phyloP scores from a whole-genome alignment of 768 basidiomycete genomes.

The Tulasnella sp. region DNA sequence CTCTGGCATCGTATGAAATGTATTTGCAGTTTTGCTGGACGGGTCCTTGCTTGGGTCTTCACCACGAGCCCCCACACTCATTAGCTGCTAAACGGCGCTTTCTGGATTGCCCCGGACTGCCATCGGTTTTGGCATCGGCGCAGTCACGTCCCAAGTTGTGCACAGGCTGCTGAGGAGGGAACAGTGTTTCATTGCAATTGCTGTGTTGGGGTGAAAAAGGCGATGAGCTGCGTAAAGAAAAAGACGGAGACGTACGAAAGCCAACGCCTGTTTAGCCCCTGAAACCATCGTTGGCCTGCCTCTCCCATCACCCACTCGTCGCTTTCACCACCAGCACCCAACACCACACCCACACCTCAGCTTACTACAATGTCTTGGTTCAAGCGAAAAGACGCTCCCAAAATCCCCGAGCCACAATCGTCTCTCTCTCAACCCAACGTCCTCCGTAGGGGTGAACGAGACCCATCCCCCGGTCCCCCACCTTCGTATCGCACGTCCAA shows the following conservation, averaged over 20 bases:
- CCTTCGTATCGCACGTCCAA: conserved; percentile 39
- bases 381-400: conserved; percentile 54
- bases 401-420: conserved; percentile 56
- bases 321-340: not conserved
- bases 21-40: too few species aligned
- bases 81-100: too few species aligned
- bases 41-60: too few species aligned
- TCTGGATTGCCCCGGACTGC: too few species aligned
- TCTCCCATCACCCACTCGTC: not conserved
- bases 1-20: too few species aligned
- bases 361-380: conserved; percentile 50
- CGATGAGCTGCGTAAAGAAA: not conserved
- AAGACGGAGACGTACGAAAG: not conserved
- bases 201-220: not conserved
- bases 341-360: not conserved
- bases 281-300: not conserved
- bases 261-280: not conserved
- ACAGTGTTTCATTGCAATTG: not conserved
- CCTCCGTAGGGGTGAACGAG: conserved; percentile 30
- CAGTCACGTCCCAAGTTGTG: not conserved
- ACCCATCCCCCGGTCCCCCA: conserved; percentile 28
- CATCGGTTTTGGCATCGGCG: too few species aligned
- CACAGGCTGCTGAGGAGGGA: not conserved
- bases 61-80: too few species aligned
- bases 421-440: conserved; percentile 22